A percentile compares a stretch with the other conserved stretches of the same genome.
Evolutionary conservation across 2,329 filamentous ascomycete genomes (phyloP).

Genomic region (Dactylellina leptospora): DNA sequence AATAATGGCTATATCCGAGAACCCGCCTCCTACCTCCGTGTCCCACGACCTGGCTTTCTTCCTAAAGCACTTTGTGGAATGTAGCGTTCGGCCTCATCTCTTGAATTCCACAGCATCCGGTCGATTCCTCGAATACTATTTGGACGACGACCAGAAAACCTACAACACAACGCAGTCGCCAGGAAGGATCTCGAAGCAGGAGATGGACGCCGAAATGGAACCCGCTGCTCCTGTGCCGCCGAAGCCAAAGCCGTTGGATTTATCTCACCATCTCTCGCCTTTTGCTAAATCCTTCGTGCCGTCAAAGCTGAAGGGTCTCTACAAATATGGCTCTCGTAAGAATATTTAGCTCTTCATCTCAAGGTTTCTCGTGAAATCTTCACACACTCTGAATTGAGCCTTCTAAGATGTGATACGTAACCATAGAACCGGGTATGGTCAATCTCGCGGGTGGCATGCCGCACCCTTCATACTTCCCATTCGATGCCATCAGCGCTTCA

Average conservation of each 20-base stretch:
- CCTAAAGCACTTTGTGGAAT: slow-evolving; percentile 46
- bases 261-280: slow-evolving; percentile 80
- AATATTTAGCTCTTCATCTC: slow-evolving; percentile 62
- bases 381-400: neutral
- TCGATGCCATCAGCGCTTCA: slow-evolving; percentile 86
- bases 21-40: slow-evolving; percentile 22
- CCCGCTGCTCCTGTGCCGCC: slow-evolving; percentile 2
- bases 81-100: slow-evolving; percentile 38
- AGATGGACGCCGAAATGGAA: slow-evolving; percentile 30
- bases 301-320: slow-evolving; percentile 80
- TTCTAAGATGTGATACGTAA: neutral
- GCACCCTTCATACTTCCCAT: slow-evolving; percentile 83
- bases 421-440: slow-evolving; percentile 68
- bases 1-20: slow-evolving; percentile 23
- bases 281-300: slow-evolving; percentile 71
- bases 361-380: neutral
- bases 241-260: slow-evolving; percentile 69
- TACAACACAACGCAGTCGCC: slow-evolving; percentile 22
- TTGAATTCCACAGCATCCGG: slow-evolving; percentile 10
- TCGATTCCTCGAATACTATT: slow-evolving; percentile 14
- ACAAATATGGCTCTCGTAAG: slow-evolving; percentile 70
- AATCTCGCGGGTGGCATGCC: slow-evolving; percentile 77
- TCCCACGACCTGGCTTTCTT: slow-evolving; percentile 49
- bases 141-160: slow-evolving; percentile 21
- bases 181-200: neutral